Percentiles rank a stretch among this genome's conserved stretches.
Conservation (phyloP, 2,329 filamentous ascomycete genomes). For the Colletotrichum cordylinicola region DNA sequence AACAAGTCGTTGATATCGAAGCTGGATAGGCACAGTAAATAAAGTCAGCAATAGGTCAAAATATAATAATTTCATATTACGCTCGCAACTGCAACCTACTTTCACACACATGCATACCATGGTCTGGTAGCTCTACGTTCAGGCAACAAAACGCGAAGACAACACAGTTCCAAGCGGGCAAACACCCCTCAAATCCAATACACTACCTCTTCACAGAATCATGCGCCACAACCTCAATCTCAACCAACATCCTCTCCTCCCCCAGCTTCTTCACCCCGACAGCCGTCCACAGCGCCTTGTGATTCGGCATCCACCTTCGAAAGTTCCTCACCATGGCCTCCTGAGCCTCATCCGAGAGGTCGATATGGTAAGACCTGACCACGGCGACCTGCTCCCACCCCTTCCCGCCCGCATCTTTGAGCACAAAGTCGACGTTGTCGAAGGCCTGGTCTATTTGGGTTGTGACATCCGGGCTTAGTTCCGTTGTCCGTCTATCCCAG, state of each 20-base stretch:
- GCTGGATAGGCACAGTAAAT: rapidly evolving
- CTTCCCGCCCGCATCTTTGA: not conserved
- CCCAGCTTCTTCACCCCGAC: not conserved
- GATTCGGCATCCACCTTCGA: not conserved
- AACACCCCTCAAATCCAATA: not conserved
- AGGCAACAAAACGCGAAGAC: no score
- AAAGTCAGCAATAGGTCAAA: not conserved
- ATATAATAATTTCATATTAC: no score
- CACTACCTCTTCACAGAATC: not conserved
- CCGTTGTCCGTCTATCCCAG: not conserved
- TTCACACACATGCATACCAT: rapidly evolving
- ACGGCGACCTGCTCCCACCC: not conserved
- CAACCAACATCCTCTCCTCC: not conserved
- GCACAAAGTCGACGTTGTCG: not conserved
- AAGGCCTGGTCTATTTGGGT: not conserved
- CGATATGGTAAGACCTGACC: not conserved
- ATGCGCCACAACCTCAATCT: not conserved
- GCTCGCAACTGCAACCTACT: no score
- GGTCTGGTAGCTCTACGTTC: rapidly evolving
- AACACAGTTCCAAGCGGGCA: rapidly evolving
- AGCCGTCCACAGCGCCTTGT: not conserved
- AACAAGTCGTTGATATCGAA: rapidly evolving
- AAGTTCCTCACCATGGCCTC: not conserved
- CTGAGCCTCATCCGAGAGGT: not conserved
- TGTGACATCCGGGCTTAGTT: not conserved